These are phyloP conservation scores for Russula brevipes DNA, from an alignment of 768 basidiomycete species.

Conservation along the genomic window DNA sequence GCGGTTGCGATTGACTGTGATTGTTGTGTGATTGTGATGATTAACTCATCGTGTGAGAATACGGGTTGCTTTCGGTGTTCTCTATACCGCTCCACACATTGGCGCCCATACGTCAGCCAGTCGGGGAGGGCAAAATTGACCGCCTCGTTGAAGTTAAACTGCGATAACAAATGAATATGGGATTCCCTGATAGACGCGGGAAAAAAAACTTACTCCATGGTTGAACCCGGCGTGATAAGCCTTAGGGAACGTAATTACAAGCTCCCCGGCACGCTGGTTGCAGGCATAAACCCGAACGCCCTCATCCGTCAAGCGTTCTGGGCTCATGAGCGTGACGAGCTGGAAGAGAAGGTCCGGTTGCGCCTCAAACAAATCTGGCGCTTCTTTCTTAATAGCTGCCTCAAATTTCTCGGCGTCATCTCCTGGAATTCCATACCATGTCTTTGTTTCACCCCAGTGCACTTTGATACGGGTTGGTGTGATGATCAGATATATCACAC, in stretches of 20 bases:
- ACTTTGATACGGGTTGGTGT: slow-evolving; percentile 41
- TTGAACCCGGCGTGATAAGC: slow-evolving; percentile 99
- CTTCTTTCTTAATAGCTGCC: slow-evolving; percentile 88
- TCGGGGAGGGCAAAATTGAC: slow-evolving; percentile 97
- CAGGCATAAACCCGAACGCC: slow-evolving; percentile 91
- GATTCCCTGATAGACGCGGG: slow-evolving; percentile 10
- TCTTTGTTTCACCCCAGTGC: slow-evolving; percentile 99
- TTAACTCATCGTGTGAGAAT: slow-evolving; percentile 95
- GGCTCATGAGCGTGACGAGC: slow-evolving; percentile 96
- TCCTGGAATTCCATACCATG: slow-evolving; percentile 99
- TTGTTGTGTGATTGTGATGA: slow-evolving; percentile 96
- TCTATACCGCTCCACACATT: slow-evolving; percentile 86
- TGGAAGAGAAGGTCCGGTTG: slow-evolving; percentile 97
- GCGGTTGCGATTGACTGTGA: slow-evolving; percentile 90
- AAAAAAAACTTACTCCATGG: slow-evolving; percentile 70
- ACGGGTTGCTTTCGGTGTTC: slow-evolving; percentile 91
- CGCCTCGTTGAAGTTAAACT: slow-evolving; percentile 99
- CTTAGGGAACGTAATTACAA: slow-evolving; percentile 96
- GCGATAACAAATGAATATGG: slow-evolving; percentile 11
- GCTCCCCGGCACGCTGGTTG: slow-evolving; percentile 96
- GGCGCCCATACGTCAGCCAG: slow-evolving; percentile 84
- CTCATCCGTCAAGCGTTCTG: slow-evolving; percentile 75
- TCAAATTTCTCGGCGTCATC: slow-evolving; percentile 94
- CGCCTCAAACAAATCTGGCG: slow-evolving; percentile 96
- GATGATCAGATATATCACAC: slow-evolving; percentile 10